A percentile compares a stretch with the other conserved stretches of the same genome.
Conservation (phyloP, 2,329 filamentous ascomycete genomes). For the Akanthomyces dipterigenus region DNA sequence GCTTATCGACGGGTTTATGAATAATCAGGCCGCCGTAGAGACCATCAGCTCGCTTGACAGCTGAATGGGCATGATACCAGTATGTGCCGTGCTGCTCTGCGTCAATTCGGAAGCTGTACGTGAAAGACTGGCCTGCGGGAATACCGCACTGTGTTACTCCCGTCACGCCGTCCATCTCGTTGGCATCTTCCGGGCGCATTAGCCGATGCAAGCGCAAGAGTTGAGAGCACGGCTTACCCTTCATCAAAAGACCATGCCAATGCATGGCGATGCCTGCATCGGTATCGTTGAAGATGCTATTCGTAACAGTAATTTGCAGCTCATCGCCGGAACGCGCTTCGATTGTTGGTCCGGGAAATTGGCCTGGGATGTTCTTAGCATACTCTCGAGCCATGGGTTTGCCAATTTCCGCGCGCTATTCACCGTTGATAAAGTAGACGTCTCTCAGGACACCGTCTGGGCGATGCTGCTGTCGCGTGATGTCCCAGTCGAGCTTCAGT, state of each 20-base stretch:
- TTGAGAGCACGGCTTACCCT: constrained; percentile 44
- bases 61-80: constrained; percentile 36
- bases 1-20: constrained; percentile 5
- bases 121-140: constrained; percentile 45
- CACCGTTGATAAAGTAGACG: constrained; percentile 14
- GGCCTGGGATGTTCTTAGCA: neutral
- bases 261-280: constrained; percentile 48
- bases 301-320: constrained; percentile 31
- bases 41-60: constrained; percentile 14
- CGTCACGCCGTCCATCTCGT: constrained; percentile 55
- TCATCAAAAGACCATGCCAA: constrained; percentile 62
- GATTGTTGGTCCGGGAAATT: constrained; percentile 13
- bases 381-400: neutral
- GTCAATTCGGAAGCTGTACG: constrained; percentile 25
- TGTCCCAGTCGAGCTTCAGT: constrained; percentile 8
- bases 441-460: constrained; percentile 12
- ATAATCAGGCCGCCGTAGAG: constrained; percentile 14
- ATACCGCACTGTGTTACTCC: constrained; percentile 56
- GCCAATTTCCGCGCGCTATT: neutral
- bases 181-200: neutral
- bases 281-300: constrained; percentile 27
- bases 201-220: neutral
- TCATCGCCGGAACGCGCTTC: constrained; percentile 27
- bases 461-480: constrained; percentile 7
- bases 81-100: constrained; percentile 49